Evolutionary conservation across 2,329 filamentous ascomycete genomes (phyloP).

Genomic region (Claviceps monticola): DNA sequence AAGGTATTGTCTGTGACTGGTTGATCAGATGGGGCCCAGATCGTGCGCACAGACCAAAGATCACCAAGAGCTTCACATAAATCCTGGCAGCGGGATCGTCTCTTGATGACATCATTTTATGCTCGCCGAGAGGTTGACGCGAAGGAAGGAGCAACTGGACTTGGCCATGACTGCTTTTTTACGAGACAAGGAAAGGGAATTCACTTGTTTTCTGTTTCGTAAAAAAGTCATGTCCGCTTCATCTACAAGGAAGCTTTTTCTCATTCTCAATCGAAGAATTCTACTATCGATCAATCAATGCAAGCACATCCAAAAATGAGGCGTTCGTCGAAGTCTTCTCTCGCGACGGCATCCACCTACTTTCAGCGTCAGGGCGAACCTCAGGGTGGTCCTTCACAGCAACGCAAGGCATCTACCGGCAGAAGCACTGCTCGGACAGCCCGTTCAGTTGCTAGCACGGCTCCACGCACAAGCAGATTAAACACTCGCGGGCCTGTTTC

Average conservation of each 20-base stretch:
- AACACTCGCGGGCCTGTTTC: not conserved
- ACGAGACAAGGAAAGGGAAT: not conserved
- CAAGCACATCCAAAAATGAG: not conserved
- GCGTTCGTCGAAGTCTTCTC: not conserved
- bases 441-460: constrained; percentile 8
- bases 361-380: not conserved
- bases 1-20: too few relatives aligned
- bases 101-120: not conserved
- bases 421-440: constrained; percentile 4
- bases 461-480: constrained; percentile 6
- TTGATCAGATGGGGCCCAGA: too few relatives aligned
- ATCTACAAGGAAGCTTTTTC: not conserved
- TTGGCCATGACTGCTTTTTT: not conserved
- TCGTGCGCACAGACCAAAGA: too few relatives aligned
- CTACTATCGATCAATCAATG: not conserved
- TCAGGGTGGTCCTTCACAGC: not conserved
- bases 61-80: too few relatives aligned
- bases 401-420: not conserved
- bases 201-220: not conserved
- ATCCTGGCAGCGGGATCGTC: not conserved
- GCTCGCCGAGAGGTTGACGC: not conserved
- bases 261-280: not conserved
- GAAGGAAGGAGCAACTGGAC: not conserved
- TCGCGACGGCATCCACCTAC: not conserved
- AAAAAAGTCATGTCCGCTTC: too few relatives aligned